Evolutionary conservation across 805 yeast species (phyloP), one percentile per base, ranked within the genome.

Genomic region (Ogataea nakhonphanomensis): DNA sequence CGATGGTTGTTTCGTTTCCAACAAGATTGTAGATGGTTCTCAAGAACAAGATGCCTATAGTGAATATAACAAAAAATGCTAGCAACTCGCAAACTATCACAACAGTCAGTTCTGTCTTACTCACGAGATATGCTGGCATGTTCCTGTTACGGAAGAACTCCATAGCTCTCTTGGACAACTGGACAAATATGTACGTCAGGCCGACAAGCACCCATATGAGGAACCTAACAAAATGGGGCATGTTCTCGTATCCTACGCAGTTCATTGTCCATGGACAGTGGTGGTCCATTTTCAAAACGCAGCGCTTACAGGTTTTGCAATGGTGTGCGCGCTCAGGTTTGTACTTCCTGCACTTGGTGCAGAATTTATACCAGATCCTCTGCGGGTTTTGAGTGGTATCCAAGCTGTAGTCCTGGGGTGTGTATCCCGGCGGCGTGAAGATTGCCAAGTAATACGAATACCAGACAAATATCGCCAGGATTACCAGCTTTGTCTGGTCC

Each of bases 211-310:
- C 81, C 84, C 89, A 81, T 8, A 71, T 51, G 25, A 90, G 54
- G 56, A 90, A 90, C 39, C 96, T 67, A 46, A 84, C 53, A 57
- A 90, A 90, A 58, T 86, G 90, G 0, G 95, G 87, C 59, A 78
- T 69, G 55, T 90, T 90, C 0, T 62, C 59, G 56, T 78, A 79
- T 0, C 97, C 97, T 14, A 90, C 91, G 57, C 96, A 90, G 57
- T 86, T 90, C 60, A 78, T 75, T 0, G 95, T 87, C 96, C 96
- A 90, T 0, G 96, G 96, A 58, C 83, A 81, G 64, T 89, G 96
- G 58, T 89, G 97, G 59, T 89, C 97, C 96, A 89, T 90, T 56
- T 77, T 75, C 42, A 89, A 59, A n/a, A 89, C 81, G 61, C 96
- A 89, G 29, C 46, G 51, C n/a, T 74, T 69, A 55, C 95, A 87